These are phyloP conservation scores for Candida easanensis DNA, from an alignment of 805 yeast genomes.

Conservation along the genomic window DNA sequence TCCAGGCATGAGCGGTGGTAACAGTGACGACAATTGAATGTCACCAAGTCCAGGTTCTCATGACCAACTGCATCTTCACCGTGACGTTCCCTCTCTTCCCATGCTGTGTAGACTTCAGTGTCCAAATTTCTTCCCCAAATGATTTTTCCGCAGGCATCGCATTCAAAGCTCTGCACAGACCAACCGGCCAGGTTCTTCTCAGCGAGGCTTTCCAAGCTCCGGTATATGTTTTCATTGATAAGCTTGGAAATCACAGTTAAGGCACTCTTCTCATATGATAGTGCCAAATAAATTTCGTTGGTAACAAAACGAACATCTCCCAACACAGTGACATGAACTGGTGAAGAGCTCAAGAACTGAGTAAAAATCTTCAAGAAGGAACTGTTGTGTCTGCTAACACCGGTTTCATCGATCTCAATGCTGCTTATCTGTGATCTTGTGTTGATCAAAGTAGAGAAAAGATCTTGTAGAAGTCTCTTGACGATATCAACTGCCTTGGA, in stretches of 20 bases:
- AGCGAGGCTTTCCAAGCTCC: slow-evolving; percentile 42
- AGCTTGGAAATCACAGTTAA: slow-evolving; percentile 49
- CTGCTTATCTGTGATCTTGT: slow-evolving; percentile 26
- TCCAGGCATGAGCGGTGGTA: slow-evolving; percentile 59
- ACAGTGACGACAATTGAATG: slow-evolving; percentile 66
- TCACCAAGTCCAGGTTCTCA: slow-evolving; percentile 35
- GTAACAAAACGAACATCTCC: slow-evolving; percentile 60
- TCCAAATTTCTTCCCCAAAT: slow-evolving; percentile 68
- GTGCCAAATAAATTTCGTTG: slow-evolving; percentile 61
- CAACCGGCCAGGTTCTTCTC: slow-evolving; percentile 55
- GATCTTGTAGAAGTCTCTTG: slow-evolving; percentile 39
- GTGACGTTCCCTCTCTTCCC: slow-evolving; percentile 47
- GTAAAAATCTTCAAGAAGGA: slow-evolving; percentile 57
- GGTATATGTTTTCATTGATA: slow-evolving; percentile 53
- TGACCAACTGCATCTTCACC: slow-evolving; percentile 1
- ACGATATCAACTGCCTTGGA: slow-evolving; percentile 30
- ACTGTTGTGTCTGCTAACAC: slow-evolving; percentile 21
- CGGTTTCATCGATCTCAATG: slow-evolving; percentile 15
- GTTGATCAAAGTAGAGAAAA: slow-evolving; percentile 39
- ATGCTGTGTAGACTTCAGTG: slow-evolving; percentile 46
- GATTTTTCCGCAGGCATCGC: slow-evolving; percentile 74
- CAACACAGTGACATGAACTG: slow-evolving; percentile 45
- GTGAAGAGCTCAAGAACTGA: slow-evolving; percentile 48
- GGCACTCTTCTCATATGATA: slow-evolving; percentile 59
- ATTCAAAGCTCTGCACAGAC: slow-evolving; percentile 51